Conservation (phyloP, 441 rosid genomes). For the Gossypium schwendimanii region DNA sequence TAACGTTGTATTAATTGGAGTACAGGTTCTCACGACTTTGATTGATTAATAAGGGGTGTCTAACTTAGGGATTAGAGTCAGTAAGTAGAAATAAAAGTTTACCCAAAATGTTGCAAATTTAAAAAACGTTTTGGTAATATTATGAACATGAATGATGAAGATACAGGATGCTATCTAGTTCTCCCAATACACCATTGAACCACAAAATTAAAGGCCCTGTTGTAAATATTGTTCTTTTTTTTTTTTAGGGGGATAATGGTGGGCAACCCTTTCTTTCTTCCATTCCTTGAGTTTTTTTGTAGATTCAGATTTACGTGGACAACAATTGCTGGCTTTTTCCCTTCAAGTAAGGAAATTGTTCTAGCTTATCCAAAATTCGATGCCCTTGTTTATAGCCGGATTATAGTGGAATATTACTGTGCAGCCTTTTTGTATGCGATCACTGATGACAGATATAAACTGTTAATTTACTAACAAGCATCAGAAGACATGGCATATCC, state of each 20-base stretch:
- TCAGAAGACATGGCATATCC: neutral
- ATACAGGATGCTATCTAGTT: neutral
- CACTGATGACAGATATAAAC: neutral
- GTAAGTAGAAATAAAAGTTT: too few species aligned
- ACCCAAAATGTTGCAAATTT: too few species aligned
- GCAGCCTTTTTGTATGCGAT: neutral
- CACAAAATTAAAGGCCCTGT: neutral
- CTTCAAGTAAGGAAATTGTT: neutral
- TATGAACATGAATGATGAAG: too few species aligned
- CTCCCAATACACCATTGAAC: neutral
- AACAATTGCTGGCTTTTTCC: neutral
- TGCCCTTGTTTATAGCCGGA: neutral
- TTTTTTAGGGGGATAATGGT: neutral
- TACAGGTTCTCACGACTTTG: neutral
- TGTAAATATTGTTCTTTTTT: neutral
- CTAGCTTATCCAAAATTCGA: slow-evolving; percentile 9
- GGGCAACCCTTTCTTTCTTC: neutral
- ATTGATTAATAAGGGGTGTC: neutral
- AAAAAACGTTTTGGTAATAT: too few species aligned
- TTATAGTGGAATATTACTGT: neutral
- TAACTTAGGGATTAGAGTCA: too few species aligned
- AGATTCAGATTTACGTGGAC: slow-evolving; percentile 4
- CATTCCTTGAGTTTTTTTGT: neutral
- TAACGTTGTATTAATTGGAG: neutral
- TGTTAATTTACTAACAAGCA: neutral